Evolutionary conservation across 2,329 filamentous ascomycete genomes (phyloP), one percentile per base, ranked within the genome.

Genomic region (Shiraia sp.): DNA sequence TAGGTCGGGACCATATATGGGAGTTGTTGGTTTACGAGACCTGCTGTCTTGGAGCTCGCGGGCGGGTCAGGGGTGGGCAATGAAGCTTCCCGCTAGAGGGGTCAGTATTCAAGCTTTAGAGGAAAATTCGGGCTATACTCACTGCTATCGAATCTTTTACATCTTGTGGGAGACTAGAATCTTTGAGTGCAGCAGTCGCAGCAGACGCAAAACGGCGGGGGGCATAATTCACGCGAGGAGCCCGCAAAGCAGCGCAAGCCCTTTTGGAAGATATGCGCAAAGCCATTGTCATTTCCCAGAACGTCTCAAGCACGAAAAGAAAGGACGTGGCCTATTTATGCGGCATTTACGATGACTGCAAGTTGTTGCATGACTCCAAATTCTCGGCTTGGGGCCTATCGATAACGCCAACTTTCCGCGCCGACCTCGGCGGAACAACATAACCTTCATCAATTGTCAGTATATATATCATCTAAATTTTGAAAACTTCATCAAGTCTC

Each of bases 1-100:
- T 99, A 99, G 38, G 93, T 99, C 2, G 90, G 86, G 19, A 99
- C 88, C 92, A 99, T 97, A 73, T 85, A 97, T 3, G 88, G 87
- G 23, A 85, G 79, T 60, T 90, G 84, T 47, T 88, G 82, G 54
- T 82, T 79, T 52, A 96, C 82, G 45, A 96, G 79, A 22, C 83
- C 79, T 24, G 83, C 81, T 52, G 88, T 95, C 57, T 82, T 75
- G 1, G 90, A 93, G 69, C 90, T 86, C 33, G 80, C 60, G 10
- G 83, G 63, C 25, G 90, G 89, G 62, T 95, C 90, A 34, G 87
- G 79, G 54, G 86, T 89, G 8, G 86, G 77, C 10, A 86, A 56
- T 22, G 53, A 49, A 4, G 64, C 47, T 32, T 67, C 64, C 34
- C 61, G 61, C 68, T 71, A 29, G 24, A 17, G 7, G 6, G 5